Conservation (phyloP, 202 grass and related monocot species). For the Setaria viridis region DNA sequence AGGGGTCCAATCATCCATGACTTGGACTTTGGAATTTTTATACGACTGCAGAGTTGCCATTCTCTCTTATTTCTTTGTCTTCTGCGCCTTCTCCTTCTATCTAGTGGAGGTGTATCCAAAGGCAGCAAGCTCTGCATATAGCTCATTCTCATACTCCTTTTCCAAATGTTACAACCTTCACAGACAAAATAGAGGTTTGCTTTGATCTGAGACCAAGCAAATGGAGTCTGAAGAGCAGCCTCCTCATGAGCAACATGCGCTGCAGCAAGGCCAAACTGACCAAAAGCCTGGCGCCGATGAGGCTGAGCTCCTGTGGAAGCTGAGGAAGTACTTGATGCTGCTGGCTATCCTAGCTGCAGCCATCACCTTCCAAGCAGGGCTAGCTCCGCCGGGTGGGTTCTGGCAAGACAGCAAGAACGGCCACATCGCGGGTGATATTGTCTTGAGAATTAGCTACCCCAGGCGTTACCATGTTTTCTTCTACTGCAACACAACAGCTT, state of each 20-base stretch:
- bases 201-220: constrained; percentile 16
- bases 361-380: constrained; percentile 65
- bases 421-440: constrained; percentile 37
- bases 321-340: constrained; percentile 61
- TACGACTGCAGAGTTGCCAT: background rate
- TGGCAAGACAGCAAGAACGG: constrained; percentile 49
- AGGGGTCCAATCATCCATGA: background rate
- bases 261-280: background rate
- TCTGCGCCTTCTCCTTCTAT: background rate
- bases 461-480: constrained; percentile 60
- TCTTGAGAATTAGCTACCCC: constrained; percentile 39
- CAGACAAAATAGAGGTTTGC: background rate
- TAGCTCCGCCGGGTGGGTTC: constrained; percentile 60
- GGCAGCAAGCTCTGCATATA: background rate
- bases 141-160: background rate
- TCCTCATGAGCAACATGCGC: background rate
- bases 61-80: background rate
- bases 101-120: constrained; percentile 30
- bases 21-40: background rate
- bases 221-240: constrained; percentile 30
- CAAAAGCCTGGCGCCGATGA: constrained; percentile 18
- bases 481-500: constrained; percentile 60
- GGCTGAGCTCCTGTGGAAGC: constrained; percentile 52
- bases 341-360: constrained; percentile 64
- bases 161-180: constrained; percentile 22